Conservation (phyloP, 2,329 filamentous ascomycete species). For the Microdochium bolleyi region DNA sequence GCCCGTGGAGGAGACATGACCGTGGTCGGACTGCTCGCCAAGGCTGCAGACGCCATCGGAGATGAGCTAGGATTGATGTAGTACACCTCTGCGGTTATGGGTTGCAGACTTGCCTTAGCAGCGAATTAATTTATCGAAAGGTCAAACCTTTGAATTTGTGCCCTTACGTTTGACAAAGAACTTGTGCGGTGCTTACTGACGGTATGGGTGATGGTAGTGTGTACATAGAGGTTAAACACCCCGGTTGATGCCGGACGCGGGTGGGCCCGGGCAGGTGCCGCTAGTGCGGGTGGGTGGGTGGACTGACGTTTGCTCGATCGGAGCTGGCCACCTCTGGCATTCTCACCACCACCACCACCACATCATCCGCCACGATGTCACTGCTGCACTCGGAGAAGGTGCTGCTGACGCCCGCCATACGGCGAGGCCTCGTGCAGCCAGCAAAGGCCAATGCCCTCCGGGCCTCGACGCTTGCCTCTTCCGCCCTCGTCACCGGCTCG, state of each 20-base stretch:
- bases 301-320: neutral
- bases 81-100: too few species aligned
- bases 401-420: slow-evolving; percentile 11
- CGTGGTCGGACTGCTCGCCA: slow-evolving; percentile 47
- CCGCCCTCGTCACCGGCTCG: slow-evolving; percentile 4
- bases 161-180: too few species aligned
- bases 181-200: too few species aligned
- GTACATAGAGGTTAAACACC: neutral
- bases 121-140: too few species aligned
- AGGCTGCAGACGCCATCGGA: slow-evolving; percentile 55
- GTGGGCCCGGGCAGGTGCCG: neutral
- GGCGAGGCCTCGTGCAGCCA: slow-evolving; percentile 7
- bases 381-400: slow-evolving; percentile 14
- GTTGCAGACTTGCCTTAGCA: too few species aligned
- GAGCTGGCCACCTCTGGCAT: neutral
- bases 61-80: slow-evolving; percentile 35
- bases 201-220: too few species aligned
- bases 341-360: neutral
- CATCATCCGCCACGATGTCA: slow-evolving; percentile 11
- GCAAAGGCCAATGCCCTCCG: slow-evolving; percentile 3
- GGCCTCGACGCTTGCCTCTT: slow-evolving; percentile 3
- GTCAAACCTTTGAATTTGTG: too few species aligned
- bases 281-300: neutral
- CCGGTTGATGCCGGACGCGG: neutral
- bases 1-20: slow-evolving; percentile 50